A percentile compares a stretch with the other conserved stretches of the same genome.
Evolutionary conservation across 2,329 filamentous ascomycete species (phyloP).

Genomic region (Emmonsiellopsis sp.): DNA sequence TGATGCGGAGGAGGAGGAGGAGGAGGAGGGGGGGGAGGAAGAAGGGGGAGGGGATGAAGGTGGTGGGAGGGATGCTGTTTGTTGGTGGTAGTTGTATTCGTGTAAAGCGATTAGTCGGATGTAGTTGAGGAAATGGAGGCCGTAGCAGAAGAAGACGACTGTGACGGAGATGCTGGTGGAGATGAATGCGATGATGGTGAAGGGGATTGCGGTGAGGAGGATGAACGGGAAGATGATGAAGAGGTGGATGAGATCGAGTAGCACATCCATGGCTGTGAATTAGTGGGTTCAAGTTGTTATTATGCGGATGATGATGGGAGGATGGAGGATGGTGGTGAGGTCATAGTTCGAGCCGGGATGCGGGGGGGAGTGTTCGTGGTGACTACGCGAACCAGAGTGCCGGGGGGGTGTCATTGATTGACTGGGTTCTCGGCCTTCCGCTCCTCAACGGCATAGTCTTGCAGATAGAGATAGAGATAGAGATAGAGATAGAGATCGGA

Average conservation of each 20-base stretch:
- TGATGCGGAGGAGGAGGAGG: too few species aligned
- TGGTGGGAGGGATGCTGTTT: too few species aligned
- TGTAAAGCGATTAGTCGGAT: neutral
- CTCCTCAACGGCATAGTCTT: too few species aligned
- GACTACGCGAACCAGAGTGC: too few species aligned
- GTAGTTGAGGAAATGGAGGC: neutral
- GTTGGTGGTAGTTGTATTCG: too few species aligned
- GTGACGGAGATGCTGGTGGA: neutral
- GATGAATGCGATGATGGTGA: neutral
- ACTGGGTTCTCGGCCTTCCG: too few species aligned
- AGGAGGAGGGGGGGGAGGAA: too few species aligned
- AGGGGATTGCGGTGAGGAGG: neutral
- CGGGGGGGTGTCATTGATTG: too few species aligned
- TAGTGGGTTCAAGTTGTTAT: neutral
- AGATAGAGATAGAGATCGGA: conserved; percentile 41
- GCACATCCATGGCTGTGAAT: neutral
- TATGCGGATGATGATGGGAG: neutral
- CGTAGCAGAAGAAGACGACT: neutral
- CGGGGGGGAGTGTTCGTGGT: too few species aligned
- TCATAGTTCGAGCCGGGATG: too few species aligned
- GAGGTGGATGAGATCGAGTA: neutral
- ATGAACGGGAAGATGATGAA: conserved; percentile 1
- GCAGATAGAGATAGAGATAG: conserved; percentile 41
- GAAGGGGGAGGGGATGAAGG: too few species aligned
- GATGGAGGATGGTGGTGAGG: too few species aligned